Conservation (phyloP, 2,329 filamentous ascomycete genomes). For the Pyricularia sp. region DNA sequence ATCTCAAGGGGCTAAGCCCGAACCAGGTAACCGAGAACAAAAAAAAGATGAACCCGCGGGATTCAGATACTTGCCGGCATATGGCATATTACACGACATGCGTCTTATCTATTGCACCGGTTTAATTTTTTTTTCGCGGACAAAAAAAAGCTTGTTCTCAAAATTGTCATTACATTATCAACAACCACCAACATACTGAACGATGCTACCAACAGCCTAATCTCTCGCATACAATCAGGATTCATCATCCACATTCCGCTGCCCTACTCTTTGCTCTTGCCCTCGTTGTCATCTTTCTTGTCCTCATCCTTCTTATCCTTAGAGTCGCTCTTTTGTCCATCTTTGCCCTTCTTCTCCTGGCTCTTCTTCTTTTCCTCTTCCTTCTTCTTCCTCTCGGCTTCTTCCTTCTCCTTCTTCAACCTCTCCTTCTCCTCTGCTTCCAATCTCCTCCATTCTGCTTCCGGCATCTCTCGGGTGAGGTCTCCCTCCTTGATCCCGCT, state of each 20-base stretch:
- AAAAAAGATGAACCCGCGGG: background rate
- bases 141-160: background rate
- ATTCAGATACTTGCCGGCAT: background rate
- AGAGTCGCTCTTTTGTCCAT: conserved; percentile 7
- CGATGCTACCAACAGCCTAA: background rate
- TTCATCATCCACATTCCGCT: background rate
- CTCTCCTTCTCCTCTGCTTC: conserved; percentile 15
- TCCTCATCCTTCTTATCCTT: conserved; percentile 11
- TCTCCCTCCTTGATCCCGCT: background rate
- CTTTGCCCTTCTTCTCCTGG: conserved; percentile 5
- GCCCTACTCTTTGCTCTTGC: conserved; percentile 8
- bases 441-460: conserved; percentile 28
- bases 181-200: background rate
- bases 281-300: conserved; percentile 10
- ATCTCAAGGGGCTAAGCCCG: background rate
- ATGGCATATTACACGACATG: background rate
- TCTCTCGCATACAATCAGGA: background rate
- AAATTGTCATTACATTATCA: background rate
- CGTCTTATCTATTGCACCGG: no score
- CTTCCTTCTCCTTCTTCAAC: conserved; percentile 20
- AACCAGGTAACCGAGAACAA: background rate
- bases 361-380: conserved; percentile 14
- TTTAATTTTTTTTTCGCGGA: no score
- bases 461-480: background rate
- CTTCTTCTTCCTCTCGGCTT: conserved; percentile 14